Percentiles rank a stretch among this genome's conserved stretches.
Evolutionary conservation across 192 early-diverging fungal genomes (phyloP).

Genomic region (Allomyces javanicus): DNA sequence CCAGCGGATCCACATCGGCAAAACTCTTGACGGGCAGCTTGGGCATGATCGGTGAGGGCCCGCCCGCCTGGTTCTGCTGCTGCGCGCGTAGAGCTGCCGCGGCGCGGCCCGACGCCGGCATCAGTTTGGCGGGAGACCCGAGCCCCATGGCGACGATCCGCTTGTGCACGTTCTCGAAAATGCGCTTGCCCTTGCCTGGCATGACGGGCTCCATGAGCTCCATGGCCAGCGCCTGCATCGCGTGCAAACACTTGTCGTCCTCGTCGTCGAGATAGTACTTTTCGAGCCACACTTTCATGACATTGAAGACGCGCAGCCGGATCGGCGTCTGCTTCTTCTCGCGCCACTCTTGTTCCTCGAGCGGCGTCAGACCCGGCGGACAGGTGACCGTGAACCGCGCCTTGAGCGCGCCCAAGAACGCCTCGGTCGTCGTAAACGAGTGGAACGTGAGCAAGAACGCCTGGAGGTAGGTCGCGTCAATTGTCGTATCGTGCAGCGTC

Average conservation of each 20-base stretch:
- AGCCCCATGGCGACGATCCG: conserved; percentile 27
- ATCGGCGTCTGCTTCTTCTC: conserved; percentile 74
- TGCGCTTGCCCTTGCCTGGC: conserved; percentile 42
- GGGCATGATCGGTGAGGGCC: conserved; percentile 62
- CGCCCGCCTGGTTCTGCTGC: background rate
- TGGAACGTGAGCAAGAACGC: conserved; percentile 90
- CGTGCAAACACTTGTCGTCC: conserved; percentile 48
- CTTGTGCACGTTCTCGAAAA: conserved; percentile 62
- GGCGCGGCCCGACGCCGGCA: conserved; percentile 8
- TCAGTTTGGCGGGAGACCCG: conserved; percentile 36
- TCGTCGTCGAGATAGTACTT: conserved; percentile 65
- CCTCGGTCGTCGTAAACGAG: conserved; percentile 62
- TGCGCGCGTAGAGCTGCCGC: too few relatives aligned
- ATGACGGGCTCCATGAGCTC: conserved; percentile 51
- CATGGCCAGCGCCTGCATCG: conserved; percentile 53
- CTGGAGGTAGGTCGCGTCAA: conserved; percentile 61
- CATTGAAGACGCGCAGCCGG: conserved; percentile 83
- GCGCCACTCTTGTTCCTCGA: conserved; percentile 58
- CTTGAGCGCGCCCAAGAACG: conserved; percentile 55
- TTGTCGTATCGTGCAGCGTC: conserved; percentile 62
- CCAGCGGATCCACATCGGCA: conserved; percentile 75
- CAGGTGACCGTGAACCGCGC: conserved; percentile 58
- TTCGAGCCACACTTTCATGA: conserved; percentile 94
- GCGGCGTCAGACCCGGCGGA: conserved; percentile 32
- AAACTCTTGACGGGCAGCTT: conserved; percentile 56